These are phyloP conservation scores for Agastache rugosa DNA, from an alignment of 257 asterid genomes.

Conservation along the genomic window DNA sequence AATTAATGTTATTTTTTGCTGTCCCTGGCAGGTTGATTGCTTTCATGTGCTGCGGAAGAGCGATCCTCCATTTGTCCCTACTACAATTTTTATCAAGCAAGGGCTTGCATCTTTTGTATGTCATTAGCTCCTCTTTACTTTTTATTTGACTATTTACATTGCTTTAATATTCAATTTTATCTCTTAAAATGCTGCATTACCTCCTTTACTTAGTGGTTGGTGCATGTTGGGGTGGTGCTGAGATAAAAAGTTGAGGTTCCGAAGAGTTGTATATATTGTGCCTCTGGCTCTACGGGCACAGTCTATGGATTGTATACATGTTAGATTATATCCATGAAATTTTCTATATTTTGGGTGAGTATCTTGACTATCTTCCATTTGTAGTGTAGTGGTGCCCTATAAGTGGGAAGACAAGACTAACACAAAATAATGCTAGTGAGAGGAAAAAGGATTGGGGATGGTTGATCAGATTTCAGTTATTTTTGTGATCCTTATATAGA, in stretches of 20 bases:
- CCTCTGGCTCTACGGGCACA: background rate
- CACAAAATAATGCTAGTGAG: background rate
- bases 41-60: conserved; percentile 94
- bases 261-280: background rate
- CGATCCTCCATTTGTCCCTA: conserved; percentile 93
- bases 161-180: conserved; percentile 13
- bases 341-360: background rate
- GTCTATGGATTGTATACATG: background rate
- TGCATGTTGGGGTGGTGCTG: background rate
- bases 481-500: background rate
- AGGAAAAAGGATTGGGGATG: background rate
- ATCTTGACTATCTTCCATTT: background rate
- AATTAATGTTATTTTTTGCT: conserved; percentile 24
- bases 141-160: conserved; percentile 7
- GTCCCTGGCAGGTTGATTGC: conserved; percentile 81
- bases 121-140: conserved; percentile 29
- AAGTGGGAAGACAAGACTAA: background rate
- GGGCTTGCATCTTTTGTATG: conserved; percentile 91
- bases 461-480: background rate
- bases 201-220: conserved; percentile 12
- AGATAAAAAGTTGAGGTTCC: background rate
- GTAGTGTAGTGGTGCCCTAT: background rate
- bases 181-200: background rate
- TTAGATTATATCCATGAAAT: background rate
- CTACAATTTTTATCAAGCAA: conserved; percentile 79